Base-by-base conservation (phyloP, 2,329 filamentous ascomycete genomes). In the Aspergillus arachidicola region DNA sequence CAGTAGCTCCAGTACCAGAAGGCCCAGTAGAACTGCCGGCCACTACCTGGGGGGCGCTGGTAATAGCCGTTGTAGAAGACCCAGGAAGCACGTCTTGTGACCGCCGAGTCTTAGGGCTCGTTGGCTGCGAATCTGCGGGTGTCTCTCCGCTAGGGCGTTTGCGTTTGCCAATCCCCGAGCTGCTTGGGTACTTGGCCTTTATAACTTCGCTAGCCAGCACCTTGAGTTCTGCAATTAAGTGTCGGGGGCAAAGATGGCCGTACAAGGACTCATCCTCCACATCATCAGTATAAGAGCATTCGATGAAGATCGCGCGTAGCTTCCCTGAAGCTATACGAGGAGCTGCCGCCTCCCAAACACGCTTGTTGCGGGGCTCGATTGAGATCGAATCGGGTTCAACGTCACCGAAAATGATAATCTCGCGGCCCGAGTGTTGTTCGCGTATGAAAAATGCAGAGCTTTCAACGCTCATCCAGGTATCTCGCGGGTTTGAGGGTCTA, bases 371-470 rank as follows among this genome's bases (percentile, higher is more conserved):
- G 1, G 94, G 93, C 1, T 87, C 90, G 2, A 94, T 79, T 0
- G 93, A 96, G 30, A 98, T 79, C 10, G 88, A 90, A 77, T 99
- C 95, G 0, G 95, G 93, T 74, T 99, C 95, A 43, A 98, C 92
- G 69, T 99, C 95, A 21, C 95, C 95, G 74, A 97, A 98, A 56
- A 99, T 91, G 64, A 99, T 86, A 3, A 98, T 87, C 78, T 99
- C 94, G 36, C 86, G 85, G 1, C 87, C 86, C 0, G 88, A 91
- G 0, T 80, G 75, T 38, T 89, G 82, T 64, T 95, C 91, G 43
- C 92, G 91, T 67, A 99, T 91, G 77, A 99, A 98, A 78, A 94
- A 98, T 0, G 93, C 94, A 21, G 93, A 95, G 66, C 92, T 96
- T 75, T 97, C 93, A 64, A 76, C 79, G 6, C 46, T 60, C 6